Conservation (phyloP, 2,329 filamentous ascomycete genomes). For the Cordyceps sp. region DNA sequence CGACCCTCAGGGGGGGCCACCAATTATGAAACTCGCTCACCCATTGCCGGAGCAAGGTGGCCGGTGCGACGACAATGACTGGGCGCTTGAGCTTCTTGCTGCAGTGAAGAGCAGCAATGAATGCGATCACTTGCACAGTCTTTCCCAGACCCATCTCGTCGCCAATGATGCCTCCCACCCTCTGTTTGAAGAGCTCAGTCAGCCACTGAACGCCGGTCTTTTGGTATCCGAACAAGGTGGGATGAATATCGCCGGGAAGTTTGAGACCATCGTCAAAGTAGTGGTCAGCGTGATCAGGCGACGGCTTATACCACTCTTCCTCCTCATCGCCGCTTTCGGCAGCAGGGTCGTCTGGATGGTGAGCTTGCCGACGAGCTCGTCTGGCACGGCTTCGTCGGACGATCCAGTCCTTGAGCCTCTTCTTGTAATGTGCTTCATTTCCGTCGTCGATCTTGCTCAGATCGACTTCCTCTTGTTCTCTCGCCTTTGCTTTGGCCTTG, state of each 20-base stretch:
- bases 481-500: conserved; percentile 18
- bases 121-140: conserved; percentile 57
- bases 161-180: conserved; percentile 84
- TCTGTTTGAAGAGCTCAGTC: conserved; percentile 76
- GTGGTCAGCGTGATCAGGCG: conserved; percentile 66
- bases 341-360: conserved; percentile 13
- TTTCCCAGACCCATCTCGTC: conserved; percentile 99
- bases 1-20: conserved; percentile 98
- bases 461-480: conserved; percentile 25
- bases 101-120: conserved; percentile 81
- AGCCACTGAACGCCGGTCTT: conserved; percentile 96
- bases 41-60: conserved; percentile 93
- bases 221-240: conserved; percentile 88
- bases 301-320: conserved; percentile 69
- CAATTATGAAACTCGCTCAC: conserved; percentile 96
- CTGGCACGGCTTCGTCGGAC: conserved; percentile 26
- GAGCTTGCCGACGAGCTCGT: conserved; percentile 21
- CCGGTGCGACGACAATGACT: conserved; percentile 81
- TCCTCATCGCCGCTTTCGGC: conserved; percentile 26
- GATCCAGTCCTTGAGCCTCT: conserved; percentile 61
- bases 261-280: conserved; percentile 58
- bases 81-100: conserved; percentile 73
- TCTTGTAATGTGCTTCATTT: conserved; percentile 65
- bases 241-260: conserved; percentile 83
- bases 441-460: conserved; percentile 65